These are phyloP conservation scores for Pistacia integerrima DNA, from an alignment of 345 rosid species.

Conservation along the genomic window DNA sequence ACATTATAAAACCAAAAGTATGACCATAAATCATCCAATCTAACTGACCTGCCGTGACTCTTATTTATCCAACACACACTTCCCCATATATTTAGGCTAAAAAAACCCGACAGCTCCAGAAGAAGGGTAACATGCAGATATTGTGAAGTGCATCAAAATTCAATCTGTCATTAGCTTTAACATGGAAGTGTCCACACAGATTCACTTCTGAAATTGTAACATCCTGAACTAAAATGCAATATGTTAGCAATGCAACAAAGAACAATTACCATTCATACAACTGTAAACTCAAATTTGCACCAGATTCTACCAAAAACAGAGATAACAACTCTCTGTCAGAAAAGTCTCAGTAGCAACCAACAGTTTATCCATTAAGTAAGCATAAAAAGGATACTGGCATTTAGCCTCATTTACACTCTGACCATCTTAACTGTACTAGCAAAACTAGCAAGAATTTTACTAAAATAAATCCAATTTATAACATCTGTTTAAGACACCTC, in stretches of 20 bases:
- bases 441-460: too few relatives aligned
- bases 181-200: background rate
- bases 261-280: background rate
- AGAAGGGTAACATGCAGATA: background rate
- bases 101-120: background rate
- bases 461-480: background rate
- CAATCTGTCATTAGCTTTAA: background rate
- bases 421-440: too few relatives aligned
- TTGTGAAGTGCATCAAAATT: background rate
- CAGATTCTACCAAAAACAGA: background rate
- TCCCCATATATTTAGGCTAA: background rate
- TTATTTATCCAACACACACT: background rate
- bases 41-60: too few relatives aligned
- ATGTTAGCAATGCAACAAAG: background rate
- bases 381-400: background rate
- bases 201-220: background rate
- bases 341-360: background rate
- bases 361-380: background rate
- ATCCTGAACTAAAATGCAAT: background rate
- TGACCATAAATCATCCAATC: too few relatives aligned
- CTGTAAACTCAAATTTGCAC: slow-evolving; percentile 5
- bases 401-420: too few relatives aligned
- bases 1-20: background rate
- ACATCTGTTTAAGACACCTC: slow-evolving; percentile 5
- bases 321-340: background rate